These are phyloP conservation scores for Kazachstania africana DNA, from an alignment of 805 yeast genomes.

Conservation along the genomic window DNA sequence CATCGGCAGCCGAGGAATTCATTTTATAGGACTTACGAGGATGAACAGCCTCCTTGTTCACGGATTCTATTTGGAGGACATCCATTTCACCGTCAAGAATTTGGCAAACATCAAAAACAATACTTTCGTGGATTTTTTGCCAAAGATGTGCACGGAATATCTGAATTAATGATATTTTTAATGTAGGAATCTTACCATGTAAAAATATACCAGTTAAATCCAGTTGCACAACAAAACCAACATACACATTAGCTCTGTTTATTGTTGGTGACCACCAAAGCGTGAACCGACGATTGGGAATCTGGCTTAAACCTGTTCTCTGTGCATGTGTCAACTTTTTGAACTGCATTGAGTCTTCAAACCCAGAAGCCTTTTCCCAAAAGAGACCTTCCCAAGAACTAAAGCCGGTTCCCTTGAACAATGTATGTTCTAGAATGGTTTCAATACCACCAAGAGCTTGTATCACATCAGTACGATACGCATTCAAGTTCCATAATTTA, in stretches of 20 bases:
- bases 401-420: constrained; percentile 94
- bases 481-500: constrained; percentile 82
- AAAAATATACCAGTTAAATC: constrained; percentile 94
- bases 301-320: constrained; percentile 91
- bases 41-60: constrained; percentile 85
- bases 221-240: constrained; percentile 90
- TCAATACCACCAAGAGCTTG: constrained; percentile 97
- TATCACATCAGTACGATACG: constrained; percentile 89
- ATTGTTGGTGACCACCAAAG: constrained; percentile 99
- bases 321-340: constrained; percentile 96
- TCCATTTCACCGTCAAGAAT: constrained; percentile 82
- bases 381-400: constrained; percentile 97
- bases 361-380: constrained; percentile 97
- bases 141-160: constrained; percentile 96
- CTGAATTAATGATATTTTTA: constrained; percentile 89
- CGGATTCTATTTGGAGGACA: constrained; percentile 69
- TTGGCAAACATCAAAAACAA: constrained; percentile 88
- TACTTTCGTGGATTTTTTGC: constrained; percentile 96
- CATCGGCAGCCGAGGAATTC: constrained; percentile 93
- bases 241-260: constrained; percentile 94
- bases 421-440: constrained; percentile 86
- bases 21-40: constrained; percentile 95
- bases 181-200: constrained; percentile 96
- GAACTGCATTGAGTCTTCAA: constrained; percentile 90
- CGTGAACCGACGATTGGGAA: constrained; percentile 94